Conservation (phyloP, 768 basidiomycete species). For the Termitomyces sp. region DNA sequence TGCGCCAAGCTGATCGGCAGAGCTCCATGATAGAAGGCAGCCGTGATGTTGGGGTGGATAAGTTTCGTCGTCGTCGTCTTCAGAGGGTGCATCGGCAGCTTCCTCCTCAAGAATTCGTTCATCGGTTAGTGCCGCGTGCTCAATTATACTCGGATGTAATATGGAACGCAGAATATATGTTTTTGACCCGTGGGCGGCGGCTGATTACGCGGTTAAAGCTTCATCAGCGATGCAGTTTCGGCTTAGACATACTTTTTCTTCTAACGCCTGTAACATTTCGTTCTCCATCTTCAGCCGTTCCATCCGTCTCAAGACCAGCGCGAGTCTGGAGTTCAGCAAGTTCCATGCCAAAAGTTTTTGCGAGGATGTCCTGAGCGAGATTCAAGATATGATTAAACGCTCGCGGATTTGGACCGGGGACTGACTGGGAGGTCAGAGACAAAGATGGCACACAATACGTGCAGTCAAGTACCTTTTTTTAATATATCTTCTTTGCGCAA, state of each 20-base stretch:
- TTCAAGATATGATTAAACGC: slow-evolving; percentile 62
- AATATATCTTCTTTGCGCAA: slow-evolving; percentile 80
- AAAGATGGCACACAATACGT: not conserved
- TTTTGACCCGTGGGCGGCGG: slow-evolving; percentile 58
- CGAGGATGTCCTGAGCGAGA: slow-evolving; percentile 59
- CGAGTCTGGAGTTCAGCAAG: slow-evolving; percentile 72
- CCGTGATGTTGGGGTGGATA: slow-evolving; percentile 47
- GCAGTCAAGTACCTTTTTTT: slow-evolving; percentile 58
- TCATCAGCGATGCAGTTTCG: not conserved
- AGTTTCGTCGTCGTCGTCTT: slow-evolving; percentile 45
- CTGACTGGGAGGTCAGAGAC: slow-evolving; percentile 14
- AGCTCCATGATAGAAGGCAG: slow-evolving; percentile 70
- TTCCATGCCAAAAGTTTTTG: slow-evolving; percentile 75
- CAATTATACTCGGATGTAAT: slow-evolving; percentile 59
- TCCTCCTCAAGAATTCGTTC: slow-evolving; percentile 48
- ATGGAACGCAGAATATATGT: slow-evolving; percentile 80
- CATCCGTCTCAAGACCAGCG: slow-evolving; percentile 46
- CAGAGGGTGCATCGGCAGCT: slow-evolving; percentile 40
- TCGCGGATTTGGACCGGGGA: slow-evolving; percentile 37
- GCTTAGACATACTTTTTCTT: slow-evolving; percentile 50
- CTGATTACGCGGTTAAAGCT: slow-evolving; percentile 22
- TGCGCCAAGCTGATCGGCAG: slow-evolving; percentile 57
- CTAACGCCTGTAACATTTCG: slow-evolving; percentile 52
- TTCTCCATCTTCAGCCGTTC: slow-evolving; percentile 36
- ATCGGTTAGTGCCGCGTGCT: slow-evolving; percentile 50